Evolutionary conservation across 176 grass and related monocot species (phyloP).

Genomic region (Tillandsia fasciculata): DNA sequence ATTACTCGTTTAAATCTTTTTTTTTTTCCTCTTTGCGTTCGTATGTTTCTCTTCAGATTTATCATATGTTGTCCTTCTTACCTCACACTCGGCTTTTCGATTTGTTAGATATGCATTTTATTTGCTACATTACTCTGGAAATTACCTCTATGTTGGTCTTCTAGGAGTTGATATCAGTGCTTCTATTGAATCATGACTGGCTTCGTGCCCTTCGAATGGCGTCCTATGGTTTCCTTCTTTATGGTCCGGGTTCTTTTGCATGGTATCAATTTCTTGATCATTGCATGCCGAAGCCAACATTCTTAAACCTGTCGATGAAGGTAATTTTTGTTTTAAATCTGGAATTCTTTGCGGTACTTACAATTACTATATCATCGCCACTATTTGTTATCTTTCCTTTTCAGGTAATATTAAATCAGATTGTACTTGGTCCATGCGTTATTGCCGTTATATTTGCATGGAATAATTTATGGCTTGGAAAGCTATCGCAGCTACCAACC

Average conservation of each 20-base stretch:
- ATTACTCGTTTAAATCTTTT: no score
- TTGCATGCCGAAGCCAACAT: constrained; percentile 62
- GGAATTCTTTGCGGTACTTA: neutral
- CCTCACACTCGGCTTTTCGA: constrained; percentile 3
- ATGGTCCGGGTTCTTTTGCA: constrained; percentile 67
- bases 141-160: neutral
- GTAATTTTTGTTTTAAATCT: constrained; percentile 27
- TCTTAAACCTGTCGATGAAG: constrained; percentile 62
- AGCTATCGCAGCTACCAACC: constrained; percentile 67
- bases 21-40: neutral
- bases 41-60: neutral
- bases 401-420: constrained; percentile 94
- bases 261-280: constrained; percentile 86
- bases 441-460: constrained; percentile 94
- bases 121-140: constrained; percentile 5
- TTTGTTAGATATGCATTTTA: neutral
- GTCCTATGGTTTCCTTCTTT: constrained; percentile 89
- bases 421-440: constrained; percentile 85
- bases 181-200: constrained; percentile 73
- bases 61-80: neutral
- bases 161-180: constrained; percentile 43
- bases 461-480: constrained; percentile 90
- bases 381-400: constrained; percentile 15
- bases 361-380: neutral
- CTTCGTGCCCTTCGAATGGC: constrained; percentile 58